Evolutionary conservation across 1,284 basidiomycete species (phyloP), one percentile per base, ranked within the genome.

Genomic region (Rhodotorula mucilaginosa): DNA sequence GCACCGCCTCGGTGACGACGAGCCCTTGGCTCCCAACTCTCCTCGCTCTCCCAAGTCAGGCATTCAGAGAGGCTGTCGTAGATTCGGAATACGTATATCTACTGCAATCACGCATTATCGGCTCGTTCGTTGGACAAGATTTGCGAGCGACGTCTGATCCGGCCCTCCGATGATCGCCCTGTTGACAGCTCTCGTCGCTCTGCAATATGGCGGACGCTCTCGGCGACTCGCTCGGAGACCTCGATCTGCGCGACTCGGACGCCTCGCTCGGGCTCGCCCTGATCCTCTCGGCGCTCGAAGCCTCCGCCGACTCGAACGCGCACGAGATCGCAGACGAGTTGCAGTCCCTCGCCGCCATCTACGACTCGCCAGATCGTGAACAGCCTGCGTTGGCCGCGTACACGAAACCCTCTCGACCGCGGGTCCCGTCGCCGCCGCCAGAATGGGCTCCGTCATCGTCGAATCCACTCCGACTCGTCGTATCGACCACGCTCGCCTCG

Each of bases 321-420:
- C 54, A 39, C 4, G 66, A 74, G 44, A 26, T 71, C 47, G 59
- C 63, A 19, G 74, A 75, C 54, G 74, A 75, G 61, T 58, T 75
- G 26, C 54, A 56, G 16, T 54, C 64, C 3, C 69, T 75, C 7
- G 49, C 65, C 0, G 74, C 74, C 21, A 75, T 75, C 63, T 75
- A 69, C 65, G 58, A 67, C 29, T 13, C 39, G 12, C 13, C n/a
- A 26, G 67, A 60, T 44, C 16, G 26, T 26, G 26, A 23, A 5
- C 16, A 2, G 21, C 66, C 68, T 0, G 15, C 59, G 0, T 51
- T 73, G 15, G 16, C 51, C 4, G 47, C 65, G 26, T 67, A 64
- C 61, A 56, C 57, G 29, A 60, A 68, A 3, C 46, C 69, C 1
- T 47, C 49, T 3, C 57, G 58, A 4, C 19, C 64, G 31, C 51